Evolutionary conservation across 2,329 filamentous ascomycete species (phyloP).

Genomic region (Escovopsis sp.): DNA sequence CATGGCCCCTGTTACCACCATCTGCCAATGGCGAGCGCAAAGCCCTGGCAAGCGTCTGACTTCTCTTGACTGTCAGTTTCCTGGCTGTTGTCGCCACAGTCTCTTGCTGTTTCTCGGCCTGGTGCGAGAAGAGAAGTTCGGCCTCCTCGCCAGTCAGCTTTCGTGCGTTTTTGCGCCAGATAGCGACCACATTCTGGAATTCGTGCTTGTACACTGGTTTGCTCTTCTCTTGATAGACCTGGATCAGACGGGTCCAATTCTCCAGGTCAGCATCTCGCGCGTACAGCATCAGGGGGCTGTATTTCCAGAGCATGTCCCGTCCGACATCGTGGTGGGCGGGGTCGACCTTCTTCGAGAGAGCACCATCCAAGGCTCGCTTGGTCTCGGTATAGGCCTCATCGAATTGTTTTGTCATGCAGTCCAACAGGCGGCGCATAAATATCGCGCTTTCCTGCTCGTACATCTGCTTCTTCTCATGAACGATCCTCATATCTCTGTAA

Average conservation of each 20-base stretch:
- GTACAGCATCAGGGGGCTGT: slow-evolving; percentile 77
- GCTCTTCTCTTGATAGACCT: slow-evolving; percentile 66
- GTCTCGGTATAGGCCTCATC: slow-evolving; percentile 59
- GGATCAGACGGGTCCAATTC: slow-evolving; percentile 69
- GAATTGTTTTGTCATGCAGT: slow-evolving; percentile 73
- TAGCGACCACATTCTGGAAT: slow-evolving; percentile 60
- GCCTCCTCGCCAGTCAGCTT: slow-evolving; percentile 64
- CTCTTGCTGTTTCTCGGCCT: slow-evolving; percentile 73
- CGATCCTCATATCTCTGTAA: slow-evolving; percentile 79
- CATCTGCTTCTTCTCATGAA: slow-evolving; percentile 87
- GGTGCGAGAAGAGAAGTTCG: slow-evolving; percentile 76
- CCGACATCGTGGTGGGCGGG: slow-evolving; percentile 55
- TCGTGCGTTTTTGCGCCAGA: slow-evolving; percentile 67
- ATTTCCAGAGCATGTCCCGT: slow-evolving; percentile 68
- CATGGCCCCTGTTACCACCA: slow-evolving; percentile 31
- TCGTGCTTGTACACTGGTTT: slow-evolving; percentile 67
- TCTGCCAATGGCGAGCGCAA: slow-evolving; percentile 56
- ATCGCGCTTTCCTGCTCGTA: slow-evolving; percentile 62
- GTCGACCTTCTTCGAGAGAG: slow-evolving; percentile 53
- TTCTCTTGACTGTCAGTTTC: slow-evolving; percentile 87
- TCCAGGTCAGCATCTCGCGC: slow-evolving; percentile 67
- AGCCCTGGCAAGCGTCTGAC: slow-evolving; percentile 68
- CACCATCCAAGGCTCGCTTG: slow-evolving; percentile 46
- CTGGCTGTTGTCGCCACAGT: slow-evolving; percentile 61
- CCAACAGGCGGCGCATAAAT: slow-evolving; percentile 67